phyloP scores from a whole-genome alignment of 2,329 filamentous ascomycete genomes.

The Pseudocercospora fuligena region DNA sequence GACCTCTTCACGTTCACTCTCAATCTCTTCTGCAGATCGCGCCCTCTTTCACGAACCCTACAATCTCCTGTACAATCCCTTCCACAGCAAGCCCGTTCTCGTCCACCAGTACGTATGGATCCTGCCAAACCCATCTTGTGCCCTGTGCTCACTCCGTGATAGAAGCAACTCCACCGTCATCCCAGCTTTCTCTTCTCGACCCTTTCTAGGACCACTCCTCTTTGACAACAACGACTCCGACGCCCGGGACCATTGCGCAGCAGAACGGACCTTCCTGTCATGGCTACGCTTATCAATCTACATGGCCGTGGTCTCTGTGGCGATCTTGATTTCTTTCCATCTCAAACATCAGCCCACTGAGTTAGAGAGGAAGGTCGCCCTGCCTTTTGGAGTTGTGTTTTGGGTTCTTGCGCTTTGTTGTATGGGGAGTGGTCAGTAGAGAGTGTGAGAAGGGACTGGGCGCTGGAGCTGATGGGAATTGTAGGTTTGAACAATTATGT shows the following conservation, averaged over 20 bases:
- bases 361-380: conserved; percentile 75
- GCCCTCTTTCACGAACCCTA: conserved; percentile 45
- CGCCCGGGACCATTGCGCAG: conserved; percentile 77
- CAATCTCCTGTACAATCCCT: conserved; percentile 59
- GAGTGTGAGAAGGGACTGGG: neutral
- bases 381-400: conserved; percentile 85
- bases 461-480: neutral
- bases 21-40: conserved; percentile 31
- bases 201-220: conserved; percentile 68
- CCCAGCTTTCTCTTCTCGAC: conserved; percentile 63
- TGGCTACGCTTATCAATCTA: conserved; percentile 89
- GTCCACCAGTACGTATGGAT: conserved; percentile 52
- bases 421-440: conserved; percentile 65
- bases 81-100: conserved; percentile 54
- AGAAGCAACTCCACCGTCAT: conserved; percentile 50
- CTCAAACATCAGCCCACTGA: conserved; percentile 72
- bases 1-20: conserved; percentile 9
- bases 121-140: neutral
- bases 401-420: conserved; percentile 82
- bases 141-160: neutral
- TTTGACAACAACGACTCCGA: conserved; percentile 77
- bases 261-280: conserved; percentile 84
- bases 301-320: conserved; percentile 85
- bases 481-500: conserved; percentile 77
- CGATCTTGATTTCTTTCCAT: conserved; percentile 93